Percentiles rank a stretch among this genome's conserved stretches.
phyloP scores from a whole-genome alignment of 768 basidiomycete genomes.

The Gloeostereum incarnatum region DNA sequence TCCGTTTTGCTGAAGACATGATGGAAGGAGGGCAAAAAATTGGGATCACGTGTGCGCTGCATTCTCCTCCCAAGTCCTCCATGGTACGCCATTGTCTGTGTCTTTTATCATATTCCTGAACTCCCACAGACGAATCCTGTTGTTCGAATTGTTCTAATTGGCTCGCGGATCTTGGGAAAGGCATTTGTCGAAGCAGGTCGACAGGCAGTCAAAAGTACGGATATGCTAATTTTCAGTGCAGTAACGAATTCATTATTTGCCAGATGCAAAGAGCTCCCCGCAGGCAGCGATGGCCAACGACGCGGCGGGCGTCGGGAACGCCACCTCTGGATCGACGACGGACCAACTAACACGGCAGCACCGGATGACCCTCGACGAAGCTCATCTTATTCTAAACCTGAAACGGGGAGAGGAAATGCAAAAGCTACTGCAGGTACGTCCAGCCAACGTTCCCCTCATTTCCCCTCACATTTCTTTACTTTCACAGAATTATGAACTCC shows the following conservation, averaged over 20 bases:
- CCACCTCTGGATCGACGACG: slow-evolving; percentile 64
- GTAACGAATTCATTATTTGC: slow-evolving; percentile 1
- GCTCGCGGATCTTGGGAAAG: slow-evolving; percentile 80
- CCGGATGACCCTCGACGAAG: slow-evolving; percentile 94
- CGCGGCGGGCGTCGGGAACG: slow-evolving; percentile 64
- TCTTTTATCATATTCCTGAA: slow-evolving; percentile 16
- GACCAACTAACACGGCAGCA: slow-evolving; percentile 80
- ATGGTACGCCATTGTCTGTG: slow-evolving; percentile 9
- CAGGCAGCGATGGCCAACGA: slow-evolving; percentile 61
- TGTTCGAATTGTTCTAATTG: slow-evolving; percentile 71
- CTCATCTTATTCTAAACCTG: slow-evolving; percentile 82
- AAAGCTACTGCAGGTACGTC: slow-evolving; percentile 59
- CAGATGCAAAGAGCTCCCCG: slow-evolving; percentile 81
- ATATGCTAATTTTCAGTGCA: slow-evolving; percentile 5
- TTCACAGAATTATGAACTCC: slow-evolving; percentile 78
- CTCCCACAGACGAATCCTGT: slow-evolving; percentile 71
- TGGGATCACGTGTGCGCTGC: neutral
- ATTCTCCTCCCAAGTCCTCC: slow-evolving; percentile 2
- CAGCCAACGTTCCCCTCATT: neutral
- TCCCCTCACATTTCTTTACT: slow-evolving; percentile 2
- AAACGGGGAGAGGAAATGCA: slow-evolving; percentile 69
- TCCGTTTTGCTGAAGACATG: no score
- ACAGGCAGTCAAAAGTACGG: slow-evolving; percentile 91
- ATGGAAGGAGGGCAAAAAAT: neutral
- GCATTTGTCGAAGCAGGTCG: slow-evolving; percentile 84